phyloP scores from a whole-genome alignment of 2,329 filamentous ascomycete species.

The Zopfia rhizophila region DNA sequence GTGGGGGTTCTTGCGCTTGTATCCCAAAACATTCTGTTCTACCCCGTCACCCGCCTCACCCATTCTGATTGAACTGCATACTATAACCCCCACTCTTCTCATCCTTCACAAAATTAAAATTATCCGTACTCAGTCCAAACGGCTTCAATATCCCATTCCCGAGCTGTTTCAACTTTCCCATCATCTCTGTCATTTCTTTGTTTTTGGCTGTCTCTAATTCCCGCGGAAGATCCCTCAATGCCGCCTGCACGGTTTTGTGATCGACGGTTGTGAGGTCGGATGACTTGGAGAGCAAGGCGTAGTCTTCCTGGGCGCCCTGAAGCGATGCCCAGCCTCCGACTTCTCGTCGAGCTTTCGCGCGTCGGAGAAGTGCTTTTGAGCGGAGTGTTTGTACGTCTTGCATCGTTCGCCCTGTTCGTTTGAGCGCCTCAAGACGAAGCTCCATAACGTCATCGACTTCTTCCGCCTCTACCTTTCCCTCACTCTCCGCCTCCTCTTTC shows the following conservation, averaged over 20 bases:
- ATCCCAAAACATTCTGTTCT: too few relatives aligned
- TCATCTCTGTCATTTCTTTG: constrained; percentile 93
- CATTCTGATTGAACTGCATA: constrained; percentile 80
- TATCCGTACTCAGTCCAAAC: constrained; percentile 92
- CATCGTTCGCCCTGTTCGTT: constrained; percentile 37
- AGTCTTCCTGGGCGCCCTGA: constrained; percentile 82
- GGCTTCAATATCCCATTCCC: constrained; percentile 93
- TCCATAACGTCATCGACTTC: constrained; percentile 64
- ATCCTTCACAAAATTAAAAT: constrained; percentile 94
- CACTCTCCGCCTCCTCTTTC: constrained; percentile 58
- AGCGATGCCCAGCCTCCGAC: constrained; percentile 82
- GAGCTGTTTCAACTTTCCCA: constrained; percentile 92
- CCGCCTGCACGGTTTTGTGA: constrained; percentile 71
- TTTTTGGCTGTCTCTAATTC: constrained; percentile 82
- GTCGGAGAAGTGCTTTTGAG: constrained; percentile 82
- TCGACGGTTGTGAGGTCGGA: constrained; percentile 73
- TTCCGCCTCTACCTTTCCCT: constrained; percentile 65
- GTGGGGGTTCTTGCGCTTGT: too few relatives aligned
- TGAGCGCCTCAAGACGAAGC: constrained; percentile 43
- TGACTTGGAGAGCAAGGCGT: constrained; percentile 71
- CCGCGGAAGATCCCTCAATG: constrained; percentile 73
- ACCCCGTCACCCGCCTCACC: too few relatives aligned
- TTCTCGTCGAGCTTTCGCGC: constrained; percentile 77
- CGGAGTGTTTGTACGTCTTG: constrained; percentile 80
- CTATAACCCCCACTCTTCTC: constrained; percentile 91